These are phyloP conservation scores for Malbranchea zuffiana DNA, from an alignment of 2,329 filamentous ascomycete genomes.

Conservation along the genomic window DNA sequence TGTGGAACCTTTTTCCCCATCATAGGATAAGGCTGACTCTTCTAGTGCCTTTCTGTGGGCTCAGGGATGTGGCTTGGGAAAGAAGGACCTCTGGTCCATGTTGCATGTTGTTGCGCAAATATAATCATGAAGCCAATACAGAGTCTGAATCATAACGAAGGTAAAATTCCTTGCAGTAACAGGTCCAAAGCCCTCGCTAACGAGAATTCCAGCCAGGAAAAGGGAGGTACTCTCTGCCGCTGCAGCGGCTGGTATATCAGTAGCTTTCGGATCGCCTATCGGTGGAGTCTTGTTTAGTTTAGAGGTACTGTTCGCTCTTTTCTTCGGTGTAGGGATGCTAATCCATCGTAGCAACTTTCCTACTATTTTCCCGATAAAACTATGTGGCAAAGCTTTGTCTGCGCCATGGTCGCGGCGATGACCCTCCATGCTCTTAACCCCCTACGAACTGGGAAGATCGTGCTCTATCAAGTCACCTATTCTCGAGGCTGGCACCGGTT, in stretches of 20 bases:
- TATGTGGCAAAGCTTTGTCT: conserved; percentile 99
- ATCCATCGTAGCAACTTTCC: conserved; percentile 59
- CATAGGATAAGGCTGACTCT: no score
- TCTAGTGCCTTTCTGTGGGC: conserved; percentile 68
- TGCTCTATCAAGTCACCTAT: conserved; percentile 92
- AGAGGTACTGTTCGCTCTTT: conserved; percentile 48
- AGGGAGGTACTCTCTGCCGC: conserved; percentile 87
- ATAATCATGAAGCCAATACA: conserved; percentile 87
- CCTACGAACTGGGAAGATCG: conserved; percentile 88
- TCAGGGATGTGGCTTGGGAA: conserved; percentile 93
- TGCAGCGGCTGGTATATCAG: conserved; percentile 82
- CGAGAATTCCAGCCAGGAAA: conserved; percentile 58
- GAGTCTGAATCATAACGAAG: conserved; percentile 84
- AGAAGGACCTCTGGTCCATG: conserved; percentile 94
- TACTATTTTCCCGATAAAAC: conserved; percentile 99
- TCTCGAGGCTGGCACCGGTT: conserved; percentile 88
- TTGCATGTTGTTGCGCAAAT: conserved; percentile 93
- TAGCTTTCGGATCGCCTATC: conserved; percentile 87
- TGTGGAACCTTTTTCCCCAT: conserved; percentile 1
- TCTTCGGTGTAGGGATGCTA: conserved; percentile 10
- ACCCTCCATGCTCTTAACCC: conserved; percentile 87
- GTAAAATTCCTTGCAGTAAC: conserved; percentile 2
- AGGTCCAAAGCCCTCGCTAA: conserved; percentile 10
- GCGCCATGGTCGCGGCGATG: conserved; percentile 96
- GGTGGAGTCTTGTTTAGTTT: conserved; percentile 91